Percentiles rank a stretch among this genome's conserved stretches.
Conservation (phyloP, 257 asterid species). For the Buddleja alternifolia region DNA sequence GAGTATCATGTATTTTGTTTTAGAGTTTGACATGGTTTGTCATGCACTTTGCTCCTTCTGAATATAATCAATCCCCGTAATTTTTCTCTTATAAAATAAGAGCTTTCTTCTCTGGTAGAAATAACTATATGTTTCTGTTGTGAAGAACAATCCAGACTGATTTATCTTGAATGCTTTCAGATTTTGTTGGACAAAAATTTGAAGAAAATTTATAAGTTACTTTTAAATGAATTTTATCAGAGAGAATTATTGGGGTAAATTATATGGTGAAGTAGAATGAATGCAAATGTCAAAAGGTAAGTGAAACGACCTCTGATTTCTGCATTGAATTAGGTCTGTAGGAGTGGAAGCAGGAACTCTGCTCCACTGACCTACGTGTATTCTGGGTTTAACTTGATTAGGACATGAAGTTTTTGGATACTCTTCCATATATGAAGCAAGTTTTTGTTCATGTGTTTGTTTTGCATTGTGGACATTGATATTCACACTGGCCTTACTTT, state of each 20-base stretch:
- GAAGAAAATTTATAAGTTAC: neutral
- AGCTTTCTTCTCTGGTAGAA: conserved; percentile 10
- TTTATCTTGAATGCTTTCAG: neutral
- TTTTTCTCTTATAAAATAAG: neutral
- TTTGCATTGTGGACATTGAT: neutral
- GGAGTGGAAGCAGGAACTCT: neutral
- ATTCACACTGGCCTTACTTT: neutral
- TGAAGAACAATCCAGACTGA: neutral
- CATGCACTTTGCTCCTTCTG: neutral
- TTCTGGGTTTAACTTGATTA: neutral
- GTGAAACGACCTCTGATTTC: neutral
- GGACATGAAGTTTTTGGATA: neutral
- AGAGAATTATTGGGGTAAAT: neutral
- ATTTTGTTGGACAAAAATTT: neutral
- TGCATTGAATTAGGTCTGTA: neutral
- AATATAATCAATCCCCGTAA: neutral
- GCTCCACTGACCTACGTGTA: neutral
- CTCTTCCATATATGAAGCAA: too few species aligned
- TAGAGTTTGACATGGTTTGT: neutral
- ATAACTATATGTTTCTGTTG: neutral
- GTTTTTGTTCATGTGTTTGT: neutral
- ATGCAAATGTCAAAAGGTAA: too few species aligned
- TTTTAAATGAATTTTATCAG: neutral
- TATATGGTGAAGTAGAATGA: neutral
- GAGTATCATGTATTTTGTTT: conserved; percentile 10